A percentile compares a stretch with the other conserved stretches of the same genome.
phyloP scores from a whole-genome alignment of 2,329 filamentous ascomycete genomes.

The Cadophora luteo-olivacea region DNA sequence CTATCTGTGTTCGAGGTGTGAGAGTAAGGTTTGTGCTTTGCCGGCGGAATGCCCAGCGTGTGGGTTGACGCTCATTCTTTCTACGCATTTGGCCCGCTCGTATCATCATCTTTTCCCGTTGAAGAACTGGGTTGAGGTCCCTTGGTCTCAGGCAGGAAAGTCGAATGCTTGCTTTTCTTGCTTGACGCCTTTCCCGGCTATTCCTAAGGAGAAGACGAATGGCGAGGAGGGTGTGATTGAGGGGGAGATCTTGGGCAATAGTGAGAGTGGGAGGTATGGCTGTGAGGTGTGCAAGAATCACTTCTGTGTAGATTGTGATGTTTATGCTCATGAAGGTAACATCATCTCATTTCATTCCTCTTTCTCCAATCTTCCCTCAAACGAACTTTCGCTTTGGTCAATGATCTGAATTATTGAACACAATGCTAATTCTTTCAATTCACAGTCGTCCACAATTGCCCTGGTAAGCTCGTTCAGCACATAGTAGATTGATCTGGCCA shows the following conservation, averaged over 20 bases:
- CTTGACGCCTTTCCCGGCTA: constrained; percentile 70
- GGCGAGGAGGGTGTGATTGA: constrained; percentile 37
- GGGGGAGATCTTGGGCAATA: constrained; percentile 65
- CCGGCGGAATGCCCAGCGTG: constrained; percentile 92
- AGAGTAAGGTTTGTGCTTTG: constrained; percentile 85
- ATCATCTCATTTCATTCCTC: not conserved
- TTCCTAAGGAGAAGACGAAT: constrained; percentile 26
- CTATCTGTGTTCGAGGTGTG: constrained; percentile 89
- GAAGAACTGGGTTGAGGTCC: constrained; percentile 87
- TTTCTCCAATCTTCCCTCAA: not conserved
- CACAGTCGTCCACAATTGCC: constrained; percentile 29
- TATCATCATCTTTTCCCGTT: constrained; percentile 94
- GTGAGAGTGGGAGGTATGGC: constrained; percentile 86
- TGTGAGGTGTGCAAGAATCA: constrained; percentile 87
- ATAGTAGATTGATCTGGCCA: not conserved
- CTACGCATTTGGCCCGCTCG: constrained; percentile 89
- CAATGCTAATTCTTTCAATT: constrained; percentile 12
- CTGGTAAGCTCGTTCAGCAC: constrained; percentile 17
- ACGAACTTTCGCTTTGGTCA: not conserved
- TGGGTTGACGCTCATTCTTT: constrained; percentile 89
- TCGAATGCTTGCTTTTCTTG: constrained; percentile 77
- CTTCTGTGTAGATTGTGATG: constrained; percentile 98
- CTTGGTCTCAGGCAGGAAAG: constrained; percentile 73
- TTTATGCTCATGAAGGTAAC: constrained; percentile 80
- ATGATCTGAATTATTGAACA: not conserved